A percentile compares a stretch with the other conserved stretches of the same genome.
Conservation (phyloP, 2,329 filamentous ascomycete genomes). For the Fusarium napiforme region DNA sequence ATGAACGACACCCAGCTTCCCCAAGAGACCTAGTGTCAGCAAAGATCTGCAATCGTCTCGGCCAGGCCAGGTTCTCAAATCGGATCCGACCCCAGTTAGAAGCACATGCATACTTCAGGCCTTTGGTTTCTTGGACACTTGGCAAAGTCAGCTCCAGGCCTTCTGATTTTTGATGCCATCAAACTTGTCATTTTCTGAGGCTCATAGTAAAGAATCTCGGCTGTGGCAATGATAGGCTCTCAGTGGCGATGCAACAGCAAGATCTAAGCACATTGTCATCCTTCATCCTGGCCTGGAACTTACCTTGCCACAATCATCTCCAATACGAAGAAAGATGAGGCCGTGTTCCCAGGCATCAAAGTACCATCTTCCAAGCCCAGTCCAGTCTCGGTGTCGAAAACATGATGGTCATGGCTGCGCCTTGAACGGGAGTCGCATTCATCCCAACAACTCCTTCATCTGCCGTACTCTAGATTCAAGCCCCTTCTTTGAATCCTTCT, state of each 20-base stretch:
- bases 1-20: neutral
- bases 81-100: neutral
- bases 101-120: neutral
- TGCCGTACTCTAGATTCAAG: neutral
- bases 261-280: neutral
- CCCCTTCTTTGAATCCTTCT: neutral
- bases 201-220: neutral
- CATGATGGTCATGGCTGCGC: neutral
- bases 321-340: slow-evolving; percentile 2
- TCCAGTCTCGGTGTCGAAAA: neutral
- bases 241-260: neutral
- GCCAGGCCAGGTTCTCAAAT: neutral
- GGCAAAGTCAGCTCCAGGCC: neutral
- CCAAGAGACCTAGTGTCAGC: neutral
- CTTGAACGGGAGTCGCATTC: neutral
- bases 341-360: neutral
- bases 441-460: neutral
- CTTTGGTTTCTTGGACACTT: neutral
- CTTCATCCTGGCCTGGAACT: neutral
- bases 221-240: neutral
- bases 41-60: neutral
- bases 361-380: no score
- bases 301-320: neutral
- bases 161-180: neutral
- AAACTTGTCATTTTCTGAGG: no score